Base-by-base conservation (phyloP, 805 yeast species). In the Cephaloascus fragrans region DNA sequence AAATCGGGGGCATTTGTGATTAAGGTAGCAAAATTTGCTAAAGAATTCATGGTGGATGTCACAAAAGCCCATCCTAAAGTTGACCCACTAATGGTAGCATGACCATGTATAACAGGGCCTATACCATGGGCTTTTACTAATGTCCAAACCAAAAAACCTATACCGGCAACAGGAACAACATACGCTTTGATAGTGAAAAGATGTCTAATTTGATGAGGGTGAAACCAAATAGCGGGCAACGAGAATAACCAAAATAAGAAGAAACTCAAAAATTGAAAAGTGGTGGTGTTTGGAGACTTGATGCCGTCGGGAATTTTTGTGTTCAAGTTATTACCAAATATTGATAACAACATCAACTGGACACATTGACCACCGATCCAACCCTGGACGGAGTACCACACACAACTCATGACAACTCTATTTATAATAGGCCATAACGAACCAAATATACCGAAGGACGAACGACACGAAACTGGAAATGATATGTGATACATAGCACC, bases 1-100 rank as follows among this genome's bases (percentile, higher is more conserved):
- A 87, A 87, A 65, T 87, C 96, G 1, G 96, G 94, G 12, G 93
- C 84, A 60, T 87, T 87, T 39, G 83, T 73, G 52, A 88, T 83
- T 51, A 87, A 70, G n/a, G 96, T 83, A 4, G 95, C 93, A 53
- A 87, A 87, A 61, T 86, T 87, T 19, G 94, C 84, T 44, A 87
- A 62, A 18, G 88, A 71, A 59, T 79, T 81, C 95, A 88, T 83
- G 26, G 79, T 68, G 4, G 90, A 75, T 48, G 70, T 70, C 39
- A 87, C 74, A 53, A 86, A 87, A 0, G 84, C 86, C 97, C 97
- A 88, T 18, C 75, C 87, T 46, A 80, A 74, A 2, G 61, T 81
- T 12, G 77, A 61, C 6, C 88, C 84, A 17, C 60, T 53, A n/a
- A 81, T 56, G 0, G 62, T 52, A 3, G 77, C 64, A 4, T 65